Evolutionary conservation across 2,329 filamentous ascomycete species (phyloP).

Genomic region (Fusarium fujikuroi): DNA sequence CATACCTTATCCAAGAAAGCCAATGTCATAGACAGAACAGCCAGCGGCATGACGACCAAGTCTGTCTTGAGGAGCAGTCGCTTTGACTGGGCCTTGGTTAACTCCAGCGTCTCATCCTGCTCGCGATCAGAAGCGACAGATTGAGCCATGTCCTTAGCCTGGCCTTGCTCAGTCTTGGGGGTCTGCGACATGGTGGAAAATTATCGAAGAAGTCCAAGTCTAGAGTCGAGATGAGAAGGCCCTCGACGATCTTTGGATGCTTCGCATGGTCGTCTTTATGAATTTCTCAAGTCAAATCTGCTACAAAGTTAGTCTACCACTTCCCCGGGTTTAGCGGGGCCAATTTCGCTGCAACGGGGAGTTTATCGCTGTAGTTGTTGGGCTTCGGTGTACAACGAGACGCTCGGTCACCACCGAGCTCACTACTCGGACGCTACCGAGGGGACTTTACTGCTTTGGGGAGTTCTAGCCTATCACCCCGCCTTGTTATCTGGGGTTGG

Average conservation of each 20-base stretch:
- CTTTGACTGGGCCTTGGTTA: conserved; percentile 1
- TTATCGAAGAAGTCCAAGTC: background rate
- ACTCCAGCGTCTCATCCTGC: background rate
- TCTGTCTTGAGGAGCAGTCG: conserved; percentile 15
- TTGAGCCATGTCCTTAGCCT: background rate
- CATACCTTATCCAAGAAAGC: conserved; percentile 17
- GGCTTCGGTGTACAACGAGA: conserved; percentile 7
- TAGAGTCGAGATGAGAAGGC: background rate
- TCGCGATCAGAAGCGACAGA: background rate
- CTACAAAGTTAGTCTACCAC: background rate
- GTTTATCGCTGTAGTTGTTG: background rate
- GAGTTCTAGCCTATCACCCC: background rate
- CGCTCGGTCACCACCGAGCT: background rate
- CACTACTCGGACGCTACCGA: background rate
- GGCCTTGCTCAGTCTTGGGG: background rate
- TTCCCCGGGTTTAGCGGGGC: conserved; percentile 1
- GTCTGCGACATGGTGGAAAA: background rate
- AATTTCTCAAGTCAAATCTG: background rate
- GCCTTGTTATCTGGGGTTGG: background rate
- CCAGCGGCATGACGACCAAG: conserved; percentile 13
- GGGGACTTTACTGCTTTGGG: background rate
- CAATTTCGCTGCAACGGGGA: conserved; percentile 7
- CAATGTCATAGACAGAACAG: background rate
- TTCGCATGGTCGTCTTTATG: background rate
- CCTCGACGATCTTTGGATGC: background rate